Base-by-base conservation (phyloP, 2,329 filamentous ascomycete genomes). In the Fusarium dlaminii region DNA sequence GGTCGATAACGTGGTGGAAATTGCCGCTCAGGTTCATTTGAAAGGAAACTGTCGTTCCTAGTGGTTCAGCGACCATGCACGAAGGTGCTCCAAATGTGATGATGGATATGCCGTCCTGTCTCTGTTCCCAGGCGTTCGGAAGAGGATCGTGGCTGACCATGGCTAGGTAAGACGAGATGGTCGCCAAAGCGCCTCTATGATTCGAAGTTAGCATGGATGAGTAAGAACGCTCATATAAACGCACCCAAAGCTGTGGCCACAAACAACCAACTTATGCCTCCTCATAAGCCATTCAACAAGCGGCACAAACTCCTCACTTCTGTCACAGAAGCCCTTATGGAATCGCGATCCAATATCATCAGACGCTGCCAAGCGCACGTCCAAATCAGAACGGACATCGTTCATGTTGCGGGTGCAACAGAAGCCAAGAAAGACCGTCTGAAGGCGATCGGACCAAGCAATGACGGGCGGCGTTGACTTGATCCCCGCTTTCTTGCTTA, bases 221-320 rank as follows among this genome's bases (percentile, higher is more conserved):
- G 29, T n/a, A 5, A 7, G 20, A 5, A 5, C 10, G 5, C 14
- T 7, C 18, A 2, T 8, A 10, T 18, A 29, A 4, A 24, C 22
- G 20, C 1, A 66, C 63, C 63, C 63, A 11, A 66, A 65, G 4
- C 63, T 57, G 2, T 66, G 63, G 2, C 63, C 63, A 4, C 63
- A 65, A 8, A 66, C 39, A 4, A 66, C 60, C 7, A 66, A 18
- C 20, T 65, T 66, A 4, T 57, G 20, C 6, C 30, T 40, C 9
- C 2, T 22, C 6, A 56, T 57, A 0, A 66, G 63, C 48, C 40
- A 40, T 6, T 48, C 48, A n/a, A 66, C 24, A 3, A 66, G 48
- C 5, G 60, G 60, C 8, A 57, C 24, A 17, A 65, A 66, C 4
- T 66, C 60, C 9, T 12, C n/a, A 10, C 48, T 40, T 13, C 46